These are phyloP conservation scores for Ampelomyces quisqualis DNA, from an alignment of 2,329 filamentous ascomycete species.

Conservation along the genomic window DNA sequence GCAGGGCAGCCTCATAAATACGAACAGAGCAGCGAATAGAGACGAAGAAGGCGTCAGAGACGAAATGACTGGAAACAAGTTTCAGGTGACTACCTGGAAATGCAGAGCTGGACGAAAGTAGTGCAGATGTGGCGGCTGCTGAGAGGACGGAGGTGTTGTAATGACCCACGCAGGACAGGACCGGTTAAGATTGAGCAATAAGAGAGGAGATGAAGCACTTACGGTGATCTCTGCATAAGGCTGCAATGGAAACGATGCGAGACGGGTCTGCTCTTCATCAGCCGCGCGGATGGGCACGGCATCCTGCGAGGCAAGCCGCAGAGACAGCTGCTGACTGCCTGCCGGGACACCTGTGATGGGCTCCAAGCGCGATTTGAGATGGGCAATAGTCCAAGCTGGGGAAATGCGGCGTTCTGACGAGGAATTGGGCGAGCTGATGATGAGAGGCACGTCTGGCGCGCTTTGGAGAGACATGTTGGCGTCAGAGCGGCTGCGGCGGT, in stretches of 20 bases:
- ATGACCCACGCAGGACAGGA: conserved; percentile 17
- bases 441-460: conserved; percentile 73
- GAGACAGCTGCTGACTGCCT: conserved; percentile 69
- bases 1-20: conserved; percentile 20
- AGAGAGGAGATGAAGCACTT: conserved; percentile 49
- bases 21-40: conserved; percentile 18
- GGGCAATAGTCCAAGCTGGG: conserved; percentile 83
- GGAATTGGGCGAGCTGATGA: conserved; percentile 72
- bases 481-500: conserved; percentile 5
- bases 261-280: conserved; percentile 69
- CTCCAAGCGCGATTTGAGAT: conserved; percentile 85
- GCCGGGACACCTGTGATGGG: conserved; percentile 90
- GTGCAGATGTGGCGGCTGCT: conserved; percentile 33
- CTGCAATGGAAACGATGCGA: conserved; percentile 66
- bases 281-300: conserved; percentile 65
- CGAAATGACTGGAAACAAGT: conserved; percentile 10
- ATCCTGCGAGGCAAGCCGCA: conserved; percentile 66
- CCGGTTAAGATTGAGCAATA: conserved; percentile 17
- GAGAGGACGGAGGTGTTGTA: conserved; percentile 25
- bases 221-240: conserved; percentile 79
- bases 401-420: conserved; percentile 88
- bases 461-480: conserved; percentile 38
- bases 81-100: conserved; percentile 8
- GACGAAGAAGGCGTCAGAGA: conserved; percentile 4
- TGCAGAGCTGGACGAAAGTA: conserved; percentile 12